Base-by-base conservation (phyloP, 306 rosid genomes). In the Pyrus communis region DNA sequence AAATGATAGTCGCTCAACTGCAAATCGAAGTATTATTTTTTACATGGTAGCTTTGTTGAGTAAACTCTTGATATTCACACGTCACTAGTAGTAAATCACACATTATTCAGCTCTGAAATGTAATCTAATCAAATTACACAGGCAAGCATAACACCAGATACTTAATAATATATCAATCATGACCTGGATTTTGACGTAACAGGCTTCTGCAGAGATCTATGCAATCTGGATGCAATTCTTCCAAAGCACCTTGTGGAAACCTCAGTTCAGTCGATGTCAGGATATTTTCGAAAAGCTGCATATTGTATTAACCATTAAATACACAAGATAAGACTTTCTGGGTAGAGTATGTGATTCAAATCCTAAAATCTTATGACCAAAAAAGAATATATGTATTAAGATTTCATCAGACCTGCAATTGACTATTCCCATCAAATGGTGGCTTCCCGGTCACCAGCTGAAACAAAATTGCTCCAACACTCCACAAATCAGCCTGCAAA, bases 401-500 rank as follows among this genome's bases (percentile, higher is more conserved):
- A 74, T 14, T 42, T 51, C 69, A 23, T 38, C 70, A 77, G 77
- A 95, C 99, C 99, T 96, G 97, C 21, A 79, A 66, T 78, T 87
- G 97, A 81, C 67, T 88, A 82, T 84, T 89, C 78, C 99, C 99
- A 54, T 84, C 82, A 79, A 91, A 96, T 38, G 99, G 99, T n/a
- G 89, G 96, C 82, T 80, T 89, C 78, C 99, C 99, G 12, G 90
- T 90, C 70, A 92, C 91, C 60, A 96, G 88, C 82, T 96, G 97
- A 85, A 87, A 96, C 78, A 96, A 83, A 78, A 92, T 91, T 77
- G 99, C 93, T 67, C 99, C 99, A 65, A 96, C 99, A 73, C 99
- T 96, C 99, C 99, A 92, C 72, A 96, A 88, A 87, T 96, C 99
- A 74, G 98, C 99, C 99, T 96, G 89, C 83, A 86, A 49, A 67